Evolutionary conservation across 129 eudicot genomes (phyloP), one percentile per base, ranked within the genome.

Genomic region (Rutidosis leptorrhynchoides): DNA sequence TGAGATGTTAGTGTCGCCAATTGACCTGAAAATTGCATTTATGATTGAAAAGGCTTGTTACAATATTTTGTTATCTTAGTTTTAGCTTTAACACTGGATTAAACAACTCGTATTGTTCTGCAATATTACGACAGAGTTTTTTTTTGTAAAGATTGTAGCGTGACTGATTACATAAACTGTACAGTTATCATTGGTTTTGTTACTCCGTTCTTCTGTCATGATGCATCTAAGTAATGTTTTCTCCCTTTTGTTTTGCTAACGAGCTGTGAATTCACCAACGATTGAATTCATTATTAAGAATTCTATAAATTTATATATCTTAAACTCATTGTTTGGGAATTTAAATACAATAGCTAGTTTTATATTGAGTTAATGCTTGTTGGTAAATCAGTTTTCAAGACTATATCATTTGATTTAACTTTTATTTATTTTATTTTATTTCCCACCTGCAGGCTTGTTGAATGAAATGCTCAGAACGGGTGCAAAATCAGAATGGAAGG

Each of bases 401-500:
- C 28, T 17, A 52, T 6, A 24, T 22, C 35, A 46, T 68, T 37
- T 58, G 68, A n/a, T n/a, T n/a, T n/a, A n/a, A n/a, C n/a, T n/a
- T n/a, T n/a, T n/a, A n/a, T n/a, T n/a, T n/a, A n/a, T 7, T 51
- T 69, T 21, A 51, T 54, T 30, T 37, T 42, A 27, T 65, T 52
- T 22, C 33, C 64, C 33, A 46, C 28, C 16, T 81, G 68, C 86
- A 92, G 96, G 98, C 40, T 79, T 92, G 54, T 74, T 92, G 71
- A 61, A 79, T 76, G 96, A 92, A 86, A 92, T 92, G 98, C 82
- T 92, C 69, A 71, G 79, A 43, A 83, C 81, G 20, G 96, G 88
- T 68, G 83, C 87, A 65, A 85, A 82, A 74, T 85, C 88, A 22
- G 75, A 80, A 55, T 92, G 98, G 98, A 92, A 88, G 98, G 98